These are phyloP conservation scores for Alternaria triticimaculans DNA, from an alignment of 2,329 filamentous ascomycete genomes.

Conservation along the genomic window DNA sequence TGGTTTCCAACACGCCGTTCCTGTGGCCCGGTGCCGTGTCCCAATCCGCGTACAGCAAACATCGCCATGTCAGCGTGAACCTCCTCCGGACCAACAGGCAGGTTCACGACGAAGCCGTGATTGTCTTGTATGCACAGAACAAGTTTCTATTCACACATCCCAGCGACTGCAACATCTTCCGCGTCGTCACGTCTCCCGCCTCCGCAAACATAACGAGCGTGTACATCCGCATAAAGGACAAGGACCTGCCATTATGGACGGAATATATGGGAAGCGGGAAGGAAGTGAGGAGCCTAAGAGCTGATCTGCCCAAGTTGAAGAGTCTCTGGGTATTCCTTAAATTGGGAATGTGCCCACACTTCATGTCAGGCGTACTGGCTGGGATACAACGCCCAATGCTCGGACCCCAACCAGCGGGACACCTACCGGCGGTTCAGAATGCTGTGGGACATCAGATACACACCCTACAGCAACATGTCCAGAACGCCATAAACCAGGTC, in stretches of 20 bases:
- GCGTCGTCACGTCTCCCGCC: constrained; percentile 40
- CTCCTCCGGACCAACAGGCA: constrained; percentile 40
- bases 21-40: constrained; percentile 38
- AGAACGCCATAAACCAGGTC: constrained; percentile 24
- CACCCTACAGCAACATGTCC: constrained; percentile 35
- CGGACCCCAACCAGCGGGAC: constrained; percentile 2
- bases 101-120: constrained; percentile 43
- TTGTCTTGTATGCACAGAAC: constrained; percentile 46
- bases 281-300: constrained; percentile 36
- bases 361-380: constrained; percentile 16
- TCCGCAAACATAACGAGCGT: constrained; percentile 38
- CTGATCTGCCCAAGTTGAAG: constrained; percentile 46
- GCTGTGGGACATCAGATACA: constrained; percentile 36
- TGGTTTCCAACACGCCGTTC: constrained; percentile 41
- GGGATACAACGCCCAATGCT: not conserved
- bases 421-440: constrained; percentile 34
- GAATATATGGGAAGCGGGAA: constrained; percentile 43
- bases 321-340: constrained; percentile 46
- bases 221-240: constrained; percentile 46
- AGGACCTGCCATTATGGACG: constrained; percentile 48
- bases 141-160: constrained; percentile 50
- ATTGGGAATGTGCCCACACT: constrained; percentile 24
- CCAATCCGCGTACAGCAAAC: constrained; percentile 2
- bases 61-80: constrained; percentile 29
- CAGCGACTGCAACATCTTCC: constrained; percentile 50